Evolutionary conservation across 805 yeast genomes (phyloP).

Genomic region (Geotrichum ghanense): DNA sequence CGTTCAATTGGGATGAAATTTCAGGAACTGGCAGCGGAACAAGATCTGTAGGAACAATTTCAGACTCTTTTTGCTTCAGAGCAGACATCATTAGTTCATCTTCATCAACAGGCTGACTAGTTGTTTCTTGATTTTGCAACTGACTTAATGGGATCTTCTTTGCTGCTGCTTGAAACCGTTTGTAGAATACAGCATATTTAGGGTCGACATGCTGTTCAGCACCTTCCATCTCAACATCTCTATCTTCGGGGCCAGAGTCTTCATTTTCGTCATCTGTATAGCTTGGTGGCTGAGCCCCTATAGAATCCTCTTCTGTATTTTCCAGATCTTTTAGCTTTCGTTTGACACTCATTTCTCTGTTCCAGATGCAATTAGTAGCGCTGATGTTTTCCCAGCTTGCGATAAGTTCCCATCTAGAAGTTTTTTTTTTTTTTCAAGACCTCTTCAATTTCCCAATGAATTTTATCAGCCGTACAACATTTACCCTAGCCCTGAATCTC

Average conservation of each 20-base stretch:
- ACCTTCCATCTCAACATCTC: conserved; percentile 3
- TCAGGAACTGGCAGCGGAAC: conserved; percentile 78
- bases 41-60: conserved; percentile 25
- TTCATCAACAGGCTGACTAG: not conserved
- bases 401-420: too few relatives aligned
- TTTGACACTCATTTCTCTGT: not conserved
- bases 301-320: not conserved
- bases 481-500: too few relatives aligned
- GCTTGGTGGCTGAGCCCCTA: not conserved
- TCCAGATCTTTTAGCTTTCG: not conserved
- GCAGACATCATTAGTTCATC: not conserved
- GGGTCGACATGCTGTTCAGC: conserved; percentile 14
- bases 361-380: too few relatives aligned
- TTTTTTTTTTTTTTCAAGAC: too few relatives aligned
- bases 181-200: conserved; percentile 40
- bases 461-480: too few relatives aligned
- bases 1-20: not conserved
- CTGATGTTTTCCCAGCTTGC: too few relatives aligned
- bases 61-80: conserved; percentile 15
- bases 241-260: conserved; percentile 1
- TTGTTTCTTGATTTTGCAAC: not conserved
- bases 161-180: conserved; percentile 33
- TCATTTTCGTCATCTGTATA: conserved; percentile 3
- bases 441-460: too few relatives aligned
- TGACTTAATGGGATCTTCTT: not conserved